Percentiles rank a stretch among this genome's conserved stretches.
These are phyloP conservation scores for Anthostomella pinea DNA, from an alignment of 2,329 filamentous ascomycete genomes.

Conservation along the genomic window DNA sequence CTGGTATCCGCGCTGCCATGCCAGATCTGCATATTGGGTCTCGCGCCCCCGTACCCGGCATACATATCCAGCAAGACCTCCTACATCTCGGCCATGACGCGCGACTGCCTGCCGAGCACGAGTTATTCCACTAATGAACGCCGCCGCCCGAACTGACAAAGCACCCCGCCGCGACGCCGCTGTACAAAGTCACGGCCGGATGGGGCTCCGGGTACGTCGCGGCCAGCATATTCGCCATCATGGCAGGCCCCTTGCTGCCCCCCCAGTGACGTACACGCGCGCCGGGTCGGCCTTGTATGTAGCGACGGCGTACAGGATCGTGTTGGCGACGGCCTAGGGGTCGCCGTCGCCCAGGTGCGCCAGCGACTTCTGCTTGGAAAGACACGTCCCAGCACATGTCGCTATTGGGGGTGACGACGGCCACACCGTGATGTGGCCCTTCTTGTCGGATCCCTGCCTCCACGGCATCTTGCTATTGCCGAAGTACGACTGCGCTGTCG, in stretches of 20 bases:
- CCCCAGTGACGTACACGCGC: constrained; percentile 35
- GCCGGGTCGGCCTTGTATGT: constrained; percentile 29
- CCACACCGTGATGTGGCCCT: constrained; percentile 46
- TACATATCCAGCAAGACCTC: constrained; percentile 46
- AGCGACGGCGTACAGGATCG: constrained; percentile 33
- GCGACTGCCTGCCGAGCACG: constrained; percentile 44
- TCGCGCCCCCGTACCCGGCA: constrained; percentile 46
- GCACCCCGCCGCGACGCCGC: constrained; percentile 42
- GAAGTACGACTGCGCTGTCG: constrained; percentile 35
- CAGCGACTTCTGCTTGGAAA: constrained; percentile 39
- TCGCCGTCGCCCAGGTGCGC: constrained; percentile 35
- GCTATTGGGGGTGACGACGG: constrained; percentile 47
- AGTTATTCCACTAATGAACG: constrained; percentile 49
- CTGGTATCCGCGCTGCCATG: constrained; percentile 52
- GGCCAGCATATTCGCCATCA: constrained; percentile 41
- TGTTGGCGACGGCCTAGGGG: constrained; percentile 37
- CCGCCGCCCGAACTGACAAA: constrained; percentile 37
- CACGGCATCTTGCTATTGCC: constrained; percentile 36
- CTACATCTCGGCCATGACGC: constrained; percentile 42
- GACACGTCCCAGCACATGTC: constrained; percentile 57
- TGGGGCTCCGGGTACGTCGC: constrained; percentile 44
- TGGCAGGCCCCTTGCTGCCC: constrained; percentile 35
- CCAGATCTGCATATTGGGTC: constrained; percentile 57
- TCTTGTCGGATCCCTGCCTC: constrained; percentile 32
- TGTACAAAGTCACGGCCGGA: constrained; percentile 36